These are phyloP conservation scores for Thermothelomyces thermophilus DNA, from an alignment of 2,329 filamentous ascomycete species.

Conservation along the genomic window DNA sequence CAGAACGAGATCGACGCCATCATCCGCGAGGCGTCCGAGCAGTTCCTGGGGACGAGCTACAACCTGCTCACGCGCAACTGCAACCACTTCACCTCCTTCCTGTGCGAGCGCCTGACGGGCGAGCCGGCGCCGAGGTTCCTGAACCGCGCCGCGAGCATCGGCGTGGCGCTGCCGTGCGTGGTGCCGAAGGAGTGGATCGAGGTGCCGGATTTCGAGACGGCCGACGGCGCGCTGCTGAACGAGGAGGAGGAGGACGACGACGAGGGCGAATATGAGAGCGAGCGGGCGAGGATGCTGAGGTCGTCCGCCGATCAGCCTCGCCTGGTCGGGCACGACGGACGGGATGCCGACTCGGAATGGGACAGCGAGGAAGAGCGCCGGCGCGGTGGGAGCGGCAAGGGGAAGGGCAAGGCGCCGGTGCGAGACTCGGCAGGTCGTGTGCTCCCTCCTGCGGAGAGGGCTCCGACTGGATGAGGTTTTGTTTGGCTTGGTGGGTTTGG, in stretches of 20 bases:
- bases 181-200: slow-evolving; percentile 78
- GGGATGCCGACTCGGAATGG: slow-evolving; percentile 31
- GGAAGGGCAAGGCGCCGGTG: slow-evolving; percentile 36
- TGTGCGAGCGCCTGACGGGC: slow-evolving; percentile 67
- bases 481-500: not conserved
- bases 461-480: slow-evolving; percentile 30
- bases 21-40: slow-evolving; percentile 60
- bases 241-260: slow-evolving; percentile 18
- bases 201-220: slow-evolving; percentile 65
- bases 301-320: slow-evolving; percentile 23
- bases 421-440: slow-evolving; percentile 46
- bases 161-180: slow-evolving; percentile 72
- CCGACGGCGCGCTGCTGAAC: slow-evolving; percentile 23
- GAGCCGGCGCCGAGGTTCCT: slow-evolving; percentile 66
- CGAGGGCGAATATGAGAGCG: slow-evolving; percentile 8
- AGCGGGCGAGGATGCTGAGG: slow-evolving; percentile 27
- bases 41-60: slow-evolving; percentile 70
- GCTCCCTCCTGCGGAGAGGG: slow-evolving; percentile 47
- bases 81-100: slow-evolving; percentile 78
- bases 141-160: slow-evolving; percentile 78
- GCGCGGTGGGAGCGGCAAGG: slow-evolving; percentile 36
- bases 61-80: slow-evolving; percentile 80
- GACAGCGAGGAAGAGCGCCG: slow-evolving; percentile 41
- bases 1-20: slow-evolving; percentile 64
- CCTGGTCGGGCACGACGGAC: slow-evolving; percentile 15